Conservation (phyloP, 352 stramenopile genomes). For the Globisporangium uncinulatum region DNA sequence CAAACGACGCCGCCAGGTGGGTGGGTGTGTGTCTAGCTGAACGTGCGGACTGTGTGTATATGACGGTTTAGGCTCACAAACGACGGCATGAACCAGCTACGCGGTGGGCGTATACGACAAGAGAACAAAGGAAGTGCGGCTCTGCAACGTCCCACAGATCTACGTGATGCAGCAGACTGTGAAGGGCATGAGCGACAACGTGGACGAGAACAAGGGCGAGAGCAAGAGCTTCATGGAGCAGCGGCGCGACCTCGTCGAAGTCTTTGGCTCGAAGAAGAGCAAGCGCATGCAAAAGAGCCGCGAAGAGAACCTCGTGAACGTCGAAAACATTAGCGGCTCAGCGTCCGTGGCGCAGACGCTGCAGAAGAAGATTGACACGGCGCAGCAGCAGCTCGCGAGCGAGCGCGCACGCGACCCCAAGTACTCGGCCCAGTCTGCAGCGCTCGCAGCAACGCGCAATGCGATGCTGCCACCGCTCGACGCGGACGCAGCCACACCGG, state of each 20-base stretch:
- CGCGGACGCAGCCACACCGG: constrained; percentile 63
- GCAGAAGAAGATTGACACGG: constrained; percentile 68
- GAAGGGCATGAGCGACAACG: constrained; percentile 61
- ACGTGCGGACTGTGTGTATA: background rate
- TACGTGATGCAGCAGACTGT: constrained; percentile 86
- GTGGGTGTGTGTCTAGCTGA: background rate
- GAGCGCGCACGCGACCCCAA: constrained; percentile 42
- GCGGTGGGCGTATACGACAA: constrained; percentile 76
- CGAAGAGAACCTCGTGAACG: constrained; percentile 78
- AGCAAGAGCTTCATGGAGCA: constrained; percentile 64
- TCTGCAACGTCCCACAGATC: constrained; percentile 77
- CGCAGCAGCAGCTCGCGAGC: constrained; percentile 40
- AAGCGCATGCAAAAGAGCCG: constrained; percentile 78
- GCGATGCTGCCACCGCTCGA: constrained; percentile 66
- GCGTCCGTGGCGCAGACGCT: constrained; percentile 61
- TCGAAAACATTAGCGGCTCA: constrained; percentile 70
- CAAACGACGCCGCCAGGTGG: constrained; percentile 64
- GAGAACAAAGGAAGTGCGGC: constrained; percentile 58
- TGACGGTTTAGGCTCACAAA: background rate
- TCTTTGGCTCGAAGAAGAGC: constrained; percentile 81
- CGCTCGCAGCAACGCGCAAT: constrained; percentile 51
- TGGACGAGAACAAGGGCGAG: constrained; percentile 56
- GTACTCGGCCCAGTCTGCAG: constrained; percentile 49
- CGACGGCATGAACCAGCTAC: constrained; percentile 26
- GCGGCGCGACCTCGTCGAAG: constrained; percentile 66